Base-by-base conservation (phyloP, 495 filamentous ascomycete species). In the Podospora fimiseda region DNA sequence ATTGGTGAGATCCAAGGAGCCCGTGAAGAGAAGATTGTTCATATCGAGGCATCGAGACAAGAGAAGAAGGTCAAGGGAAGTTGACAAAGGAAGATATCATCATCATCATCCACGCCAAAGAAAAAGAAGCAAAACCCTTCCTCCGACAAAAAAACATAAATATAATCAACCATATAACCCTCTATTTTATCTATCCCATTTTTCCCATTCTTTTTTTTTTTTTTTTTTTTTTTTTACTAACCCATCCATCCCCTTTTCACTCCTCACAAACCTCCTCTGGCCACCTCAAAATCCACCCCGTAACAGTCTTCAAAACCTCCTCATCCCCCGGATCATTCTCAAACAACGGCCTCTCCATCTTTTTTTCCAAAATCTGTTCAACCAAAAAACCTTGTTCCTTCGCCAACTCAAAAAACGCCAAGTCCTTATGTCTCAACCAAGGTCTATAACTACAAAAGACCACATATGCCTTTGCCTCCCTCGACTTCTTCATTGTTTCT, bases 401-500 rank as follows among this genome's bases (percentile, higher is more conserved):
- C 2, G 83, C 86, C 42, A 88, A 59, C 20, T 89, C 84, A 61
- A 97, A 95, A 71, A 97, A 96, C 5, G 74, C 78, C 63, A 96
- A 73, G 58, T 95, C 93, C 67, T 87, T 84, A 49, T 87, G 78
- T 55, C 86, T 72, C 58, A 96, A 70, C 91, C 90, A 96, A 1
- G 92, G 90, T 55, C 93, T 75, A 71, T 97, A 94, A 1, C 88
- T 89, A 0, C 90, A 94, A 67, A 97, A 97, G 60, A 95, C 93
- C 13, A 96, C 91, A 58, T 89, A 70, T 1, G 90, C 91, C 41
- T 73, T 77, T 15, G 85, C 77, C 13, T 73, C 68, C n/a, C 58
- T 51, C 6, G 68, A 60, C 39, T 73, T 74, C 55, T 75, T 79
- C 50, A 93, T 64, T 2, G 85, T 85, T 57, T 70, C 49, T 56